These are phyloP conservation scores for Apophysomyces elegans DNA, from an alignment of 371 early-diverging fungal species.

Conservation along the genomic window DNA sequence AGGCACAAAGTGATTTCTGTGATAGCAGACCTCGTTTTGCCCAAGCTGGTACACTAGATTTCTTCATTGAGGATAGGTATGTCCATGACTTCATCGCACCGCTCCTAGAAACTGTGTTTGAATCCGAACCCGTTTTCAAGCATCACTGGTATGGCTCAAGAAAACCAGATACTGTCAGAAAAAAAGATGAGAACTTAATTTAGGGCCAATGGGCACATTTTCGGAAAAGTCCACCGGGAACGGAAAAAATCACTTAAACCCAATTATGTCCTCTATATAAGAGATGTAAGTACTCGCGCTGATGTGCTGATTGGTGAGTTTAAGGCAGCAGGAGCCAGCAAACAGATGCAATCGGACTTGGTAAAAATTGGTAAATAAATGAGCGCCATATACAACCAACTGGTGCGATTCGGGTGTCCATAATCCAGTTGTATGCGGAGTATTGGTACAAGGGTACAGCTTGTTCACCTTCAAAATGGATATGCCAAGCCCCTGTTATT, in stretches of 20 bases:
- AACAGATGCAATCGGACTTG: background rate
- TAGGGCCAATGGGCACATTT: background rate
- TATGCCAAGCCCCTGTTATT: background rate
- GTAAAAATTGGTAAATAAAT: slow-evolving; percentile 7
- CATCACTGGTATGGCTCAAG: background rate
- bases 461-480: background rate
- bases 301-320: background rate
- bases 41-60: background rate
- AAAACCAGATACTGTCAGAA: no score
- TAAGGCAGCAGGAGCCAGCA: background rate
- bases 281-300: background rate
- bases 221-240: background rate
- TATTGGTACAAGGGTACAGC: background rate
- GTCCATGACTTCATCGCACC: background rate
- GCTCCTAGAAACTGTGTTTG: background rate
- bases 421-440: background rate
- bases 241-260: background rate
- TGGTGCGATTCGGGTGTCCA: background rate
- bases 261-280: background rate
- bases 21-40: background rate
- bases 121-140: background rate
- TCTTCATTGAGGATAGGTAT: background rate
- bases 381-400: slow-evolving; percentile 3
- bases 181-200: no score
- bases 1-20: background rate